phyloP scores from a whole-genome alignment of 2,329 filamentous ascomycete genomes.

The Passalora sequoiae region DNA sequence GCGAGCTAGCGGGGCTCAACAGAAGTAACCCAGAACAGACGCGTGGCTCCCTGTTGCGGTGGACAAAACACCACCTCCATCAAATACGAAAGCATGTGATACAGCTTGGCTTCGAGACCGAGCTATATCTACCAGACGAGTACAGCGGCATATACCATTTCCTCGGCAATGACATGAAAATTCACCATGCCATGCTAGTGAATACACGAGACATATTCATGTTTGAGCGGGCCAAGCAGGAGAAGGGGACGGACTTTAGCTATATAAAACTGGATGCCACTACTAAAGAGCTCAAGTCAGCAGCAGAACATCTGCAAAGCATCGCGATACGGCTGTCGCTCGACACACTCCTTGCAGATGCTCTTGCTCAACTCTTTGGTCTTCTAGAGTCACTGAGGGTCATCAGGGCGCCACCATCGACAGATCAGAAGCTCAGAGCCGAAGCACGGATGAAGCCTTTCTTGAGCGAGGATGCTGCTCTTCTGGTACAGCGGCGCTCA shows the following conservation, averaged over 20 bases:
- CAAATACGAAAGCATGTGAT: constrained; percentile 79
- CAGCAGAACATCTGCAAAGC: too few relatives aligned
- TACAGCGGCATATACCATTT: constrained; percentile 77
- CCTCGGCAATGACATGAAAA: constrained; percentile 3
- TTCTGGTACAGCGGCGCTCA: not conserved
- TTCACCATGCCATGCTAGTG: too few relatives aligned
- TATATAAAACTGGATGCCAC: too few relatives aligned
- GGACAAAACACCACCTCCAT: constrained; percentile 89
- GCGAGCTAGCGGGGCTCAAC: not conserved
- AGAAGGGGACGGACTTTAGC: too few relatives aligned
- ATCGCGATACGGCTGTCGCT: too few relatives aligned
- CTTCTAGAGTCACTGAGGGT: constrained; percentile 55
- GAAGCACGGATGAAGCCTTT: constrained; percentile 86
- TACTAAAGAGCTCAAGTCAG: too few relatives aligned
- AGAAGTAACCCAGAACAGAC: not conserved
- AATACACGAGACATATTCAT: too few relatives aligned
- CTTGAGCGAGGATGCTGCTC: constrained; percentile 37
- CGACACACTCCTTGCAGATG: constrained; percentile 10
- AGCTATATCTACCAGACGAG: constrained; percentile 82
- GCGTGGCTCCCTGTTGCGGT: constrained; percentile 76
- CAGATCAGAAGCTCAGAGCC: constrained; percentile 65
- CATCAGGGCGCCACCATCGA: constrained; percentile 49
- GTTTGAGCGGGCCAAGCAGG: too few relatives aligned
- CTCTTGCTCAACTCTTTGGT: constrained; percentile 54
- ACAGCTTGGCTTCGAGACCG: constrained; percentile 89